Evolutionary conservation across 352 stramenopile species (phyloP).

Genomic region (Pythium phragmiticola): DNA sequence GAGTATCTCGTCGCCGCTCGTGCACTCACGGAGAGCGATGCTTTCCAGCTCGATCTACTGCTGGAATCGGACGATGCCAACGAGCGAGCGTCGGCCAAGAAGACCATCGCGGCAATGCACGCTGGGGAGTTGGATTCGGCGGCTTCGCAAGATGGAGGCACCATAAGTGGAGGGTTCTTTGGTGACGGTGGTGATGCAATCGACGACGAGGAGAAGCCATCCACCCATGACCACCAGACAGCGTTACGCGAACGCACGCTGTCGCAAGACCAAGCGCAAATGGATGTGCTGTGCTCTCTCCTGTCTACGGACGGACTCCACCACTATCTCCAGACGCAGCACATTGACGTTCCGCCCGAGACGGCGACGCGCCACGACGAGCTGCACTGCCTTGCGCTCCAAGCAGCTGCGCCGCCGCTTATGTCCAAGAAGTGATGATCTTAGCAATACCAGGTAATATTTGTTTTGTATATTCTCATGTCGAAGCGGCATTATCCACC

Average conservation of each 20-base stretch:
- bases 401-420: constrained; percentile 28
- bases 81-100: constrained; percentile 44
- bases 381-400: constrained; percentile 71
- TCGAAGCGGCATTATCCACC: constrained; percentile 3
- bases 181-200: constrained; percentile 11
- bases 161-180: constrained; percentile 42
- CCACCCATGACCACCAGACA: constrained; percentile 9
- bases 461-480: background rate
- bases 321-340: constrained; percentile 59
- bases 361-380: constrained; percentile 47
- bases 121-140: constrained; percentile 44
- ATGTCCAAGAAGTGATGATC: background rate
- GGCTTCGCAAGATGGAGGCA: constrained; percentile 2
- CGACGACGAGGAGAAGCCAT: background rate
- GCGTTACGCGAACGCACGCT: constrained; percentile 24
- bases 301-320: constrained; percentile 71
- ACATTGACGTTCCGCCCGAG: constrained; percentile 44
- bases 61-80: constrained; percentile 52
- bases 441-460: background rate
- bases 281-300: constrained; percentile 81
- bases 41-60: constrained; percentile 66
- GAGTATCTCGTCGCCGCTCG: constrained; percentile 73
- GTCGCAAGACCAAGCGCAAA: constrained; percentile 37
- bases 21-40: constrained; percentile 59
- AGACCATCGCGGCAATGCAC: constrained; percentile 65